Conservation (phyloP, 805 yeast genomes). For the Teunomyces stri region DNA sequence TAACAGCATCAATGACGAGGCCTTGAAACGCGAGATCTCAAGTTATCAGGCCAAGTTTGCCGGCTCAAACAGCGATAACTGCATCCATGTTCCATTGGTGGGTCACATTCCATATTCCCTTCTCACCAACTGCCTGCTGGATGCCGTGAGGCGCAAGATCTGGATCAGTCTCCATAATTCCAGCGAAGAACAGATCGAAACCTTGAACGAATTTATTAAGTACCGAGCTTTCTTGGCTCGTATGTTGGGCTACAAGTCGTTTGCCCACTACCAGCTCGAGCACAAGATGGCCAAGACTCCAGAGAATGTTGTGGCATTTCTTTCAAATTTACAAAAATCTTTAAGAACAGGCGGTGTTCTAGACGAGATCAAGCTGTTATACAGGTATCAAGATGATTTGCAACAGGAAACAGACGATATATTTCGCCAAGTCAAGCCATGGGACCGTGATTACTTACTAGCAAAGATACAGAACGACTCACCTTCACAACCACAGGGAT, state of each 20-base stretch:
- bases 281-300: constrained; percentile 91
- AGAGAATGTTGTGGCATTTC: constrained; percentile 67
- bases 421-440: constrained; percentile 60
- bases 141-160: constrained; percentile 56
- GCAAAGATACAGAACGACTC: constrained; percentile 16
- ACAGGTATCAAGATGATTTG: constrained; percentile 26
- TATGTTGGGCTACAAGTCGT: constrained; percentile 68
- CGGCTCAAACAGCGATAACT: constrained; percentile 4
- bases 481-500: constrained; percentile 7
- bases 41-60: constrained; percentile 26
- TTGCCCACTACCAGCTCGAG: constrained; percentile 74
- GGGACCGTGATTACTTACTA: constrained; percentile 81
- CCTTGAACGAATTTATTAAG: constrained; percentile 57
- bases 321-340: constrained; percentile 55
- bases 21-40: constrained; percentile 24
- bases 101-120: constrained; percentile 67
- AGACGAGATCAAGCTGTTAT: constrained; percentile 54
- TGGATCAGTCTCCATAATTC: constrained; percentile 78
- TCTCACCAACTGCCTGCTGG: constrained; percentile 55
- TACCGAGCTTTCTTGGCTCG: constrained; percentile 70
- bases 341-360: constrained; percentile 48
- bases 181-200: constrained; percentile 55
- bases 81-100: constrained; percentile 35
- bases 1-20: constrained; percentile 19
- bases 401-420: background rate